Base-by-base conservation (phyloP, 78 protist species). In the Tieghemostelium lacteum region DNA sequence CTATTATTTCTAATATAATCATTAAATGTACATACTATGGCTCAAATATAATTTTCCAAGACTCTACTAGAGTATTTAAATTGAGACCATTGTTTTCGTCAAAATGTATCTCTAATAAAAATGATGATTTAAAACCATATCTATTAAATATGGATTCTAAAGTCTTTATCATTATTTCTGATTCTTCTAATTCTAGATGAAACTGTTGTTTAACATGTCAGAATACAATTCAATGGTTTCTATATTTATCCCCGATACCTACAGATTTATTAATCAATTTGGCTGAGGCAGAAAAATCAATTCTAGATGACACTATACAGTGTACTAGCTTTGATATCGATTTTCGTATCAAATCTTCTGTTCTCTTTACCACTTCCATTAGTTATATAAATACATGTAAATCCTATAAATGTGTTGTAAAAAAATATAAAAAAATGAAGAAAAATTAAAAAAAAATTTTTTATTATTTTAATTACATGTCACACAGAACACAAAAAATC, bases 21-120 rank as follows among this genome's bases (percentile, higher is more conserved):
- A n/a, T n/a, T n/a, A n/a, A n/a, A n/a, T 0, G 29, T 42, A 74
- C 63, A 6, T 78, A 78, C 88, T 45, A 75, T 50, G 91, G 91
- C 29, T 83, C 91, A 20, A 83, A 83, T 39, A 83, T 29, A 29
- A 83, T 37, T 83, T 71, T 83, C 91, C 91, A 83, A n/a, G 91
- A 83, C 42, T 83, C 91, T 1, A 83, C 49, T 36, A 83, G 26
- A n/a, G 91, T 83, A 42, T 70, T 83, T 12, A 83, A 19, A 50
- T 78, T 78, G 10, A 83, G 50, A 58, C 78, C 78, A 20, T 33
- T 24, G 29, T 50, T 50, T 58, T 83, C 91, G 20, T 83, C 91
- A n/a, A 83, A 83, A 57, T 83, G 91, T 24, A 83, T 83, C 19
- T 83, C 91, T 39, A 83, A 69, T 31, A 83, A 19, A 60, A 83